Percentiles rank a stretch among this genome's conserved stretches.
phyloP scores from a whole-genome alignment of 2,329 filamentous ascomycete species.

The Colletotrichum viniferum region DNA sequence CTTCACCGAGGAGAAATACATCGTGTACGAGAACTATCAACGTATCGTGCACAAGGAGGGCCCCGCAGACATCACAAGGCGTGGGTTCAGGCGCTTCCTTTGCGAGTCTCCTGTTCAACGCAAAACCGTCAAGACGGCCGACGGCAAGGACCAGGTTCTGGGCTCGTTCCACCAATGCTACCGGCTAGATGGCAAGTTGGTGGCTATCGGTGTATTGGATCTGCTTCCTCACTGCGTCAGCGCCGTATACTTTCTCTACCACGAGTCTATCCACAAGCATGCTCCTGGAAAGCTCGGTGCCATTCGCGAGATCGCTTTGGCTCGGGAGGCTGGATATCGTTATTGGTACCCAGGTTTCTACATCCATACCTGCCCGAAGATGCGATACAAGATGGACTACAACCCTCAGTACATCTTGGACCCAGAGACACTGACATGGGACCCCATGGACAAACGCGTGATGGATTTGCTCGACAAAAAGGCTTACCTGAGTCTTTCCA shows the following conservation, averaged over 20 bases:
- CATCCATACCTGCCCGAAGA: conserved; percentile 81
- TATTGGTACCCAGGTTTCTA: conserved; percentile 86
- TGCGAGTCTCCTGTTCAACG: conserved; percentile 71
- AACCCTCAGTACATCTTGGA: conserved; percentile 76
- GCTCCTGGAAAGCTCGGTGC: conserved; percentile 79
- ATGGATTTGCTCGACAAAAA: conserved; percentile 56
- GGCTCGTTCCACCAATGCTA: conserved; percentile 87
- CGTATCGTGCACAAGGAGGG: conserved; percentile 72
- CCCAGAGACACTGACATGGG: conserved; percentile 68
- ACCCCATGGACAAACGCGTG: conserved; percentile 57
- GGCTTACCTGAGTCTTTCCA: conserved; percentile 58
- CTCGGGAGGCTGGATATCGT: conserved; percentile 69
- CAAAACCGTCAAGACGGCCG: conserved; percentile 42
- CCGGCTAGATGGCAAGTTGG: conserved; percentile 74
- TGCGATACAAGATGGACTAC: conserved; percentile 86
- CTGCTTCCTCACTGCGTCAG: conserved; percentile 78
- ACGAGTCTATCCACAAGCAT: conserved; percentile 73
- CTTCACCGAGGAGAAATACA: conserved; percentile 79
- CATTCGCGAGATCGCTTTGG: conserved; percentile 73
- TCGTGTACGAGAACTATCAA: conserved; percentile 78
- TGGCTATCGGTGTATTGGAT: conserved; percentile 79
- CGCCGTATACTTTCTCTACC: conserved; percentile 83
- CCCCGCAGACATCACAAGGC: conserved; percentile 59
- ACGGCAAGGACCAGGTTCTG: conserved; percentile 59
- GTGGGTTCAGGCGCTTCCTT: conserved; percentile 73